Base-by-base conservation (phyloP, 2,329 filamentous ascomycete genomes). In the Fusarium piperis region DNA sequence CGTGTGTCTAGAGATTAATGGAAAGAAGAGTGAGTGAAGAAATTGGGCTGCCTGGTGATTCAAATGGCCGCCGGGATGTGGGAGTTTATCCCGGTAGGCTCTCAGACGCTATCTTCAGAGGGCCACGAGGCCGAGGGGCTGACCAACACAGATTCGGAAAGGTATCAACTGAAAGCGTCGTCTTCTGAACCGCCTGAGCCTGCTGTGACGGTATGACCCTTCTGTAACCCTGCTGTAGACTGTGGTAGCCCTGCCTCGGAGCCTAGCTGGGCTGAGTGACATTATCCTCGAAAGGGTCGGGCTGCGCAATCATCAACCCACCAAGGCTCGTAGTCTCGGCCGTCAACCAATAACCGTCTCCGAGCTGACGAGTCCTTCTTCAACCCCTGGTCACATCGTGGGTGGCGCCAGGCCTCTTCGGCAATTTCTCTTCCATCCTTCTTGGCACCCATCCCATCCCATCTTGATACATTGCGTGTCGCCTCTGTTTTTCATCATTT, bases 341-440 rank as follows among this genome's bases (percentile, higher is more conserved):
- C 38, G 28, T 18, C 18, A 57, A 60, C 76, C 80, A 81, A 81
- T 80, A 68, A 77, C 56, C 39, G 41, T 35, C 56, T 58, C 67
- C 48, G 51, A 78, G 80, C 78, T 81, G 77, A 81, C 80, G 80
- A 81, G 79, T 78, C 74, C 68, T 66, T 68, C 63, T 65, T 70
- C 72, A 70, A 64, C 65, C 74, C 69, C 38, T 16, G 55, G 44
- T 46, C 57, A n/a, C 51, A 53, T 58, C 56, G 41, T 55, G 38
- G 26, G 63, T 65, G 72, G 72, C 63, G 59, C 67, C 55, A 51
- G 41, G 30, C 58, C 48, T 53, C 58, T 52, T 70, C 71, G 73
- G 73, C 73, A 75, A 67, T 58, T 41, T 52, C 26, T 33, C 48
- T 70, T 52, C 70, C 64, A 59, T 39, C 57, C 33, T 62, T 62